Conservation (phyloP, 441 rosid species). For the Syzygium syzygioides region DNA sequence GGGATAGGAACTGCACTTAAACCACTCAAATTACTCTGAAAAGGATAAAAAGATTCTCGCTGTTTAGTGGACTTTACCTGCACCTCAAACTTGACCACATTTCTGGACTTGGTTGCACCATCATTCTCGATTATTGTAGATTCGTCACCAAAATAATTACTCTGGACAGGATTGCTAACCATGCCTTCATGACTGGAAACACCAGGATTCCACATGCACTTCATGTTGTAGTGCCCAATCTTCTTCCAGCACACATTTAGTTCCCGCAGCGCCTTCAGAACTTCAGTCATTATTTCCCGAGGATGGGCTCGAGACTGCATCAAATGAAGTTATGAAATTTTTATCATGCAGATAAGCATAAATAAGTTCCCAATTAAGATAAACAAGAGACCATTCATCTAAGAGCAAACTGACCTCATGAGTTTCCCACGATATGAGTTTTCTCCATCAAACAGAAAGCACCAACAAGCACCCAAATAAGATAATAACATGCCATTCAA, state of each 20-base stretch:
- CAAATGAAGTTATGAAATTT: not conserved
- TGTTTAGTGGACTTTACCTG: slow-evolving; percentile 45
- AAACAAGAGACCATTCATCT: not conserved
- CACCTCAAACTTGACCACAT: slow-evolving; percentile 85
- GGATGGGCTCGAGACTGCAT: slow-evolving; percentile 90
- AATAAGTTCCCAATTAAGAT: not conserved
- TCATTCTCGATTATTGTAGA: slow-evolving; percentile 66
- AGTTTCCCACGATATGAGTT: not conserved
- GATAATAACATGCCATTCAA: not conserved
- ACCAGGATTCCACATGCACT: slow-evolving; percentile 90
- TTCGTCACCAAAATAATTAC: slow-evolving; percentile 67
- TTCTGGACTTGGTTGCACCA: slow-evolving; percentile 37
- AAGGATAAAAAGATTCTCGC: not conserved
- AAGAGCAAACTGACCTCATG: not conserved
- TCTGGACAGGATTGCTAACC: slow-evolving; percentile 42
- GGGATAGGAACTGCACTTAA: not conserved
- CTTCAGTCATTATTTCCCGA: slow-evolving; percentile 94
- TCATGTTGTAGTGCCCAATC: slow-evolving; percentile 33
- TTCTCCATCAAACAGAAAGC: not conserved
- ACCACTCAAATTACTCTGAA: not conserved
- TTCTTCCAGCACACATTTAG: not conserved
- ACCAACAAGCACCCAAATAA: not conserved
- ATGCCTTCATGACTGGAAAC: slow-evolving; percentile 48
- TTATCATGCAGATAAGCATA: not conserved
- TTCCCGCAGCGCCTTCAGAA: slow-evolving; percentile 8